Evolutionary conservation across 805 yeast genomes (phyloP), one percentile per base, ranked within the genome.

Genomic region (Cyberlindnera meyerae): DNA sequence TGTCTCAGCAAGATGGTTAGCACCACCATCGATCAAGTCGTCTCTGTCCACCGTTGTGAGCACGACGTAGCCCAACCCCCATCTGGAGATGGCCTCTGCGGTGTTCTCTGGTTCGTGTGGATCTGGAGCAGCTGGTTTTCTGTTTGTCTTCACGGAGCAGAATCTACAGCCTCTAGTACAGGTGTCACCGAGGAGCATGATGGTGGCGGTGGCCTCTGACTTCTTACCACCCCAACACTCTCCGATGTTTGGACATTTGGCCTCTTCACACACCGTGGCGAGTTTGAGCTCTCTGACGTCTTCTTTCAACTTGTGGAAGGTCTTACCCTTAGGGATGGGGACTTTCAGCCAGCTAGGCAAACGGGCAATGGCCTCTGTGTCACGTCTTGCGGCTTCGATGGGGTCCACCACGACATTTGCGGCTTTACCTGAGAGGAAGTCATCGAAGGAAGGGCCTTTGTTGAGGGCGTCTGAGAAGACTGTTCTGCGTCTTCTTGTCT

Each of bases 151-250:
- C 31, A 93, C 98, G 1, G 96, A 85, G 60, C 99, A 93, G 64
- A 93, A 93, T 45, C 99, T 72, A 59, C 99, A 93, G n/a, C 99
- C 99, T 64, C 99, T 74, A 1, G 99, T 93, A 64, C 99, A 93
- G 1, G 98, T 93, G 54, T 93, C 99, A 44, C 99, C 99, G 74
- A 93, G 72, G 40, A 93, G 69, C 99, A 93, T 93, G 50, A 93
- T 93, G 2, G 99, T 93, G 6, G 96, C 96, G 7, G 96, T 87
- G 4, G 98, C 97, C 45, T 87, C 90, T 6, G 90, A 77, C 59
- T 89, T 82, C 18, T 67, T 60, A 21, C 98, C 98, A 38, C 98
- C 97, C 99, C 99, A 93, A 63, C 99, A 93, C 60, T 93, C 99
- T 35, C 97, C 96, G 44, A 93, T 93, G 60, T 93, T 93, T n/a